A percentile compares a stretch with the other conserved stretches of the same genome.
Conservation (phyloP, 768 basidiomycete genomes). For the Strobilomyces confusus region DNA sequence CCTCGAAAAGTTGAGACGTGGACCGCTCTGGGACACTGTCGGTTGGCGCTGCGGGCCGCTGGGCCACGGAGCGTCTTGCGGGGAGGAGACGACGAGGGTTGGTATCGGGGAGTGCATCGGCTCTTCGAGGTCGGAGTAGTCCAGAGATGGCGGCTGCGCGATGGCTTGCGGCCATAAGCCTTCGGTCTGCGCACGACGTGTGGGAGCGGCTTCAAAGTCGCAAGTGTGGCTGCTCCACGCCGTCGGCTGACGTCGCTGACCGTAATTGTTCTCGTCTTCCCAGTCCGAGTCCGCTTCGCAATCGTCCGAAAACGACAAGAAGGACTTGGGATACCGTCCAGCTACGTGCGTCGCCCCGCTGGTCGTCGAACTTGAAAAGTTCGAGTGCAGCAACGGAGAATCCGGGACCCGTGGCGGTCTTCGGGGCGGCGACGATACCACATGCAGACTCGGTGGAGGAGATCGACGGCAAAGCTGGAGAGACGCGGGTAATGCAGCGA, state of each 20-base stretch:
- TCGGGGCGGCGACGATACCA: conserved; percentile 4
- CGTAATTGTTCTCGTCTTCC: conserved; percentile 39
- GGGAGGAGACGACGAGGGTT: conserved; percentile 53
- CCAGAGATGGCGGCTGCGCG: conserved; percentile 4
- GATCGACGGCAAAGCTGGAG: conserved; percentile 10
- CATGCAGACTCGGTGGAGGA: background rate
- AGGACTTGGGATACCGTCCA: conserved; percentile 21
- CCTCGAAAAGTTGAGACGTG: conserved; percentile 58
- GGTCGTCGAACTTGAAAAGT: conserved; percentile 41
- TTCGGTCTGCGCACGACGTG: background rate
- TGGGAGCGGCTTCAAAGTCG: background rate
- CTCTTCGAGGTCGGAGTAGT: conserved; percentile 9
- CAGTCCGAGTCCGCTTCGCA: conserved; percentile 27
- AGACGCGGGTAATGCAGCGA: conserved; percentile 3
- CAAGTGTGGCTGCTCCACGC: background rate
- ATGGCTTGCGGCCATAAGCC: conserved; percentile 14
- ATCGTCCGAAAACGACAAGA: conserved; percentile 29
- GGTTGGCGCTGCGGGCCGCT: conserved; percentile 35
- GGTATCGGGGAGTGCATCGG: conserved; percentile 37
- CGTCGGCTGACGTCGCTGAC: conserved; percentile 3
- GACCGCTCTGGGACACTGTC: conserved; percentile 30
- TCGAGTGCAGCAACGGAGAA: conserved; percentile 48
- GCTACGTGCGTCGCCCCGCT: conserved; percentile 30
- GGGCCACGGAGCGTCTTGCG: conserved; percentile 27
- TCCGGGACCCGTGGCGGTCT: conserved; percentile 26